These are phyloP conservation scores for Aspergillus clavatus DNA, from an alignment of 2,329 filamentous ascomycete species.

Conservation along the genomic window DNA sequence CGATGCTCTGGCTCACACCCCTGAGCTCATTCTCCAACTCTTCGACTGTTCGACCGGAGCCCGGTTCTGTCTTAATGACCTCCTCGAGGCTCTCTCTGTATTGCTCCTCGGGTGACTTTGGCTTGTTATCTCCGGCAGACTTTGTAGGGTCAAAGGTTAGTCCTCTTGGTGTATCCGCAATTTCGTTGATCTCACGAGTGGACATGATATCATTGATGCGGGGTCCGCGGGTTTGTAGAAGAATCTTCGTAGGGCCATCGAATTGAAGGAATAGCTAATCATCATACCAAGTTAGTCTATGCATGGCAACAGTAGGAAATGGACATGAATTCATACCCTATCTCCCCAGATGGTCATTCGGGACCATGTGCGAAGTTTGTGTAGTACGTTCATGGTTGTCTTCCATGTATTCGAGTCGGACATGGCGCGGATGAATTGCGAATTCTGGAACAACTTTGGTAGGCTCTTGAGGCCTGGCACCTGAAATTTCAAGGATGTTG, in stretches of 20 bases:
- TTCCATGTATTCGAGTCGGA: conserved; percentile 70
- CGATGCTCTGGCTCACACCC: conserved; percentile 41
- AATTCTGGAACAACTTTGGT: conserved; percentile 60
- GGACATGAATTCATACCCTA: conserved; percentile 46
- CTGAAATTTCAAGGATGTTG: conserved; percentile 68
- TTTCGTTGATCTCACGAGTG: conserved; percentile 77
- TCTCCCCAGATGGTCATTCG: conserved; percentile 90
- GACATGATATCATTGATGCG: conserved; percentile 74
- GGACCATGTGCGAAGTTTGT: conserved; percentile 68
- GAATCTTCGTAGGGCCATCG: conserved; percentile 75
- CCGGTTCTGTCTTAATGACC: conserved; percentile 21
- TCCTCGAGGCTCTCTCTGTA: conserved; percentile 18
- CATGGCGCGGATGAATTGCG: conserved; percentile 69
- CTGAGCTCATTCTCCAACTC: conserved; percentile 27
- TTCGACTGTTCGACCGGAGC: conserved; percentile 25
- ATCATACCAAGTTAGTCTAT: conserved; percentile 3
- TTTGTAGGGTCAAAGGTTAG: conserved; percentile 57
- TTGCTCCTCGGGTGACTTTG: conserved; percentile 11
- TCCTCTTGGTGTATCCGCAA: conserved; percentile 76
- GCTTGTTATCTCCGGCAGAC: conserved; percentile 10
- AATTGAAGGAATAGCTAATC: conserved; percentile 77
- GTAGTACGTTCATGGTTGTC: conserved; percentile 58
- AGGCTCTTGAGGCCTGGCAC: conserved; percentile 62
- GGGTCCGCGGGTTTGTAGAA: conserved; percentile 82
- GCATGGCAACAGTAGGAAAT: background rate